Evolutionary conservation across 108 stramenopile species (phyloP), one percentile per base, ranked within the genome.

Genomic region (Cyclostephanos invisitatus): DNA sequence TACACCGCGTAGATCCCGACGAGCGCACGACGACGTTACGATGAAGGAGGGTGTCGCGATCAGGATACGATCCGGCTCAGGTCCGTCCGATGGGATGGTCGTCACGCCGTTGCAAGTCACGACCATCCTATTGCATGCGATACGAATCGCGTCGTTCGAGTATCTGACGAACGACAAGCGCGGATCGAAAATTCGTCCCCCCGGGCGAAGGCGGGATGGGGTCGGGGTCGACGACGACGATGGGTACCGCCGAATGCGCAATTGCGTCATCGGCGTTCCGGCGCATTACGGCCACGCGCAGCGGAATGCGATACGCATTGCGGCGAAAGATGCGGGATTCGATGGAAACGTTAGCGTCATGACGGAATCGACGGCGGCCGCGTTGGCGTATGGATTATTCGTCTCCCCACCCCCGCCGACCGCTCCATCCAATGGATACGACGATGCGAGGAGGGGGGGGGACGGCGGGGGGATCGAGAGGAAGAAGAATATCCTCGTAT

Each of bases 371-470:
- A 90, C 90, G 14, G 93, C 91, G 14, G 93, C 93, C 5, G 89
- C 89, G 20, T 86, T 94, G 77, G 85, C 90, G 10, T 94, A 94
- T 77, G 93, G 93, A 50, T 64, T 94, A 40, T 86, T 89, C 32
- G 82, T 85, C 17, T 70, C 77, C 18, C 83, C 79, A 42, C 63
- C 58, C 20, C 32, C 44, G 7, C 44, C 6, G 6, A 37, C 53
- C 20, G 7, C 66, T 56, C 17, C 73, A 6, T 20, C 38, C 32
- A 36, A 40, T 48, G 35, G 49, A 11, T 17, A 65, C 29, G 38
- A 42, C 36, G 57, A 76, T 11, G n/a, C 55, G 49, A 64, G 54
- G 36, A 15, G 0, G 51, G 38, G 5, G 37, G 69, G 1, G 40
- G 27, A n/a, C n/a, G n/a, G n/a, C n/a, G n/a, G n/a, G n/a, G n/a